These are phyloP conservation scores for Pseudogymnoascus sp. DNA, from an alignment of 2,329 filamentous ascomycete genomes.

Conservation along the genomic window DNA sequence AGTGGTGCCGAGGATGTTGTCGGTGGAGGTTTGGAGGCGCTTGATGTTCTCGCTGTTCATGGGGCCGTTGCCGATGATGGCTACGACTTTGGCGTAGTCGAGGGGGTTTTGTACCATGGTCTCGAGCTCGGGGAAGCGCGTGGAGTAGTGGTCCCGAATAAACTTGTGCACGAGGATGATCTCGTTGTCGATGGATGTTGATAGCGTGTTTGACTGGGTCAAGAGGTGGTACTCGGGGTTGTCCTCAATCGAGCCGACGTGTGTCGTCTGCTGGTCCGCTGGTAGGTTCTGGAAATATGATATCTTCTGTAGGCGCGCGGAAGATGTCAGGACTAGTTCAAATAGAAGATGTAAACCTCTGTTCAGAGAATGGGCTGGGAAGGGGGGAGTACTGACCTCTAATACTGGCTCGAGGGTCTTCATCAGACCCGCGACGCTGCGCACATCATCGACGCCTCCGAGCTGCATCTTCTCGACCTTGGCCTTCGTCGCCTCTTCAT, in stretches of 20 bases:
- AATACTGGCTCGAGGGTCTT: slow-evolving; percentile 71
- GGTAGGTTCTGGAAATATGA: slow-evolving; percentile 63
- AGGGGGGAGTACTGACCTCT: slow-evolving; percentile 53
- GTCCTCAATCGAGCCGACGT: slow-evolving; percentile 78
- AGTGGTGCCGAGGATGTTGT: slow-evolving; percentile 68
- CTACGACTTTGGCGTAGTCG: slow-evolving; percentile 90
- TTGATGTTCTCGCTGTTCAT: slow-evolving; percentile 77
- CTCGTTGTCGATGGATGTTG: slow-evolving; percentile 87
- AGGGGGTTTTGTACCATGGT: slow-evolving; percentile 81
- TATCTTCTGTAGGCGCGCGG: slow-evolving; percentile 62
- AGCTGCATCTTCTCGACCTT: slow-evolving; percentile 79
- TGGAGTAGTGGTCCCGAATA: slow-evolving; percentile 90
- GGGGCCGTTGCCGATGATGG: slow-evolving; percentile 85
- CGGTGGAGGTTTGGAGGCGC: slow-evolving; percentile 61
- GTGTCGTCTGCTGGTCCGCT: slow-evolving; percentile 51
- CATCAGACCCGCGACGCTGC: slow-evolving; percentile 72
- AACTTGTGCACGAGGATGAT: slow-evolving; percentile 92
- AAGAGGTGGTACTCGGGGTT: slow-evolving; percentile 85
- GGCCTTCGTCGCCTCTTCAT: slow-evolving; percentile 63
- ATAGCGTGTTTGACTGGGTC: slow-evolving; percentile 80
- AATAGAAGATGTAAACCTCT: slow-evolving; percentile 54
- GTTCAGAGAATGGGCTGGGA: slow-evolving; percentile 21
- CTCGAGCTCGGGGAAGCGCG: slow-evolving; percentile 88
- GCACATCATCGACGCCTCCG: slow-evolving; percentile 64
- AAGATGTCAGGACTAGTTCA: slow-evolving; percentile 60